These are phyloP conservation scores for Trametes gibbosa DNA, from an alignment of 768 basidiomycete species.

Conservation along the genomic window DNA sequence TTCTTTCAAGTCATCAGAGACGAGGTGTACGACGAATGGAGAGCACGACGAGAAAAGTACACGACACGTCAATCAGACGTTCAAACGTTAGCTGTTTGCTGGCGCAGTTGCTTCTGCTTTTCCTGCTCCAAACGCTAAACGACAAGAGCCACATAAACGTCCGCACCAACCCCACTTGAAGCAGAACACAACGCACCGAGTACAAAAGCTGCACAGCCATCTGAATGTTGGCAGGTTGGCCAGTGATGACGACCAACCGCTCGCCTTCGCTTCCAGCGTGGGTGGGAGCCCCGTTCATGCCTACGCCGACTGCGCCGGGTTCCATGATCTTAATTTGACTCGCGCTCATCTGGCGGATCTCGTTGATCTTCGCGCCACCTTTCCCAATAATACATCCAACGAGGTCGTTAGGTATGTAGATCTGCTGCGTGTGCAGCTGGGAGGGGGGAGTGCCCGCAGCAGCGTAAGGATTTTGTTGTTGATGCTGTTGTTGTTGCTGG, in stretches of 20 bases:
- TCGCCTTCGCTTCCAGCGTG: slow-evolving; percentile 83
- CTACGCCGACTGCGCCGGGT: slow-evolving; percentile 75
- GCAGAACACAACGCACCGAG: slow-evolving; percentile 53
- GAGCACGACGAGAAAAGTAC: slow-evolving; percentile 1
- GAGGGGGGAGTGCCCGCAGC: slow-evolving; percentile 27
- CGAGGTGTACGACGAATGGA: slow-evolving; percentile 1
- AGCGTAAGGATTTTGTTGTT: slow-evolving; percentile 47
- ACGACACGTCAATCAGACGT: not conserved
- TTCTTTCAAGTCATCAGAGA: not conserved
- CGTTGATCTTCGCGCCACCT: slow-evolving; percentile 97
- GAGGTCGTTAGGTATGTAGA: slow-evolving; percentile 96
- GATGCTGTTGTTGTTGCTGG: slow-evolving; percentile 24
- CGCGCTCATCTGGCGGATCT: slow-evolving; percentile 92
- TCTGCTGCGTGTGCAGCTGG: slow-evolving; percentile 93
- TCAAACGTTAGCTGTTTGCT: slow-evolving; percentile 19
- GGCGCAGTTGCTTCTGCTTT: slow-evolving; percentile 76
- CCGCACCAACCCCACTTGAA: not conserved
- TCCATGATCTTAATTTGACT: slow-evolving; percentile 99
- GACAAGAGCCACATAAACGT: not conserved
- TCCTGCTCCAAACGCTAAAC: slow-evolving; percentile 80
- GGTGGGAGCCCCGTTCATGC: slow-evolving; percentile 67
- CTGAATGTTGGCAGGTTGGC: slow-evolving; percentile 92
- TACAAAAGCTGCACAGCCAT: slow-evolving; percentile 93
- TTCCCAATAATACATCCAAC: slow-evolving; percentile 98
- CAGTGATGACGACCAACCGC: slow-evolving; percentile 93